Conservation (phyloP, 75 land plant genomes). For the Cunninghamia lanceolata region DNA sequence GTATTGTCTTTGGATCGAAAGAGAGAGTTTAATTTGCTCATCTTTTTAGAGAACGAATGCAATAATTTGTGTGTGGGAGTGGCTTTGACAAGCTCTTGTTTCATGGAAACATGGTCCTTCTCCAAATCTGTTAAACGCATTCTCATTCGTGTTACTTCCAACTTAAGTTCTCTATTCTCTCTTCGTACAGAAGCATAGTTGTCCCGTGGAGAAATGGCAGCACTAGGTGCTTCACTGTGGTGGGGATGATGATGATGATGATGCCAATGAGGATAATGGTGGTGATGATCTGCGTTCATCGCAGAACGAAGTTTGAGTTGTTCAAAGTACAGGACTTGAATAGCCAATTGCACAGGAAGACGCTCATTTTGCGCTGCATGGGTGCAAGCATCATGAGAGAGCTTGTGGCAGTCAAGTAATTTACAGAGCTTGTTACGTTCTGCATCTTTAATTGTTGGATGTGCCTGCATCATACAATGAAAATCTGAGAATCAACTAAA, state of each 20-base stretch:
- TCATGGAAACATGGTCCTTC: conserved; percentile 90
- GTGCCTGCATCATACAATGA: conserved; percentile 54
- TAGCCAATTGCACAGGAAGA: conserved; percentile 86
- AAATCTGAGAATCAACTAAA: too few relatives aligned
- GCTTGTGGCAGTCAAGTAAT: conserved; percentile 82
- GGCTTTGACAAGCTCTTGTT: conserved; percentile 61
- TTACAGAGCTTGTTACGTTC: conserved; percentile 87
- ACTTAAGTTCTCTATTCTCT: conserved; percentile 90
- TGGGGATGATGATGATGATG: conserved; percentile 46
- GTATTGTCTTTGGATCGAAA: conserved; percentile 31
- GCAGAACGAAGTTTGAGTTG: conserved; percentile 85
- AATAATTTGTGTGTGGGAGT: conserved; percentile 54
- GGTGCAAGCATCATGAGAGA: conserved; percentile 92
- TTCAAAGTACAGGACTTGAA: conserved; percentile 97
- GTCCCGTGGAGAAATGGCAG: conserved; percentile 81
- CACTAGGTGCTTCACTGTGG: conserved; percentile 71
- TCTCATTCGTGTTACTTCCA: conserved; percentile 94
- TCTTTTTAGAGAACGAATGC: conserved; percentile 56
- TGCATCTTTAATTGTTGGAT: conserved; percentile 73
- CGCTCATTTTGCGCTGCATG: conserved; percentile 98
- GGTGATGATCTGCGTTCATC: conserved; percentile 42
- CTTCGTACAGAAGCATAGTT: conserved; percentile 91
- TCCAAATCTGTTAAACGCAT: conserved; percentile 93
- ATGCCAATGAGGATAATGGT: conserved; percentile 12
- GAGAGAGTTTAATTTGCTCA: conserved; percentile 59